Percentiles rank a stretch among this genome's conserved stretches.
phyloP scores from a whole-genome alignment of 75 land plant species.

The Pseudotsuga menziesii region DNA sequence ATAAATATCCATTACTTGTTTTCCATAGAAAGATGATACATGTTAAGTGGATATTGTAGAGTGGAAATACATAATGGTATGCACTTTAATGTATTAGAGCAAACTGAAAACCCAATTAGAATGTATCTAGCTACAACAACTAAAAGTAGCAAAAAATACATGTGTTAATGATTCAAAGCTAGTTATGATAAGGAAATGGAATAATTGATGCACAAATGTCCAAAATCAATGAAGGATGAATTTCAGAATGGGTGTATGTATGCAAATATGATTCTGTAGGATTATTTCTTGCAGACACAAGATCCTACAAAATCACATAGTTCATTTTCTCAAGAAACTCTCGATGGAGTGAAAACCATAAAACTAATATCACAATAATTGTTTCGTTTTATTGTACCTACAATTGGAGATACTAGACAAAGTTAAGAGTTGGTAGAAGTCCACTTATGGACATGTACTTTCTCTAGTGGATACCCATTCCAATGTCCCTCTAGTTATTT shows the following conservation, averaged over 20 bases:
- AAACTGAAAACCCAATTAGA: background rate
- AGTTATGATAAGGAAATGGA: conserved; percentile 98
- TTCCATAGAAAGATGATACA: conserved; percentile 98
- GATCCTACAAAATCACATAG: conserved; percentile 55
- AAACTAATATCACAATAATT: too few relatives aligned
- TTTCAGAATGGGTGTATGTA: conserved; percentile 97
- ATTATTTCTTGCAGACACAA: conserved; percentile 48
- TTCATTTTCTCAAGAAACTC: background rate
- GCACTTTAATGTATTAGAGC: background rate
- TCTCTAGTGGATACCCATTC: too few relatives aligned
- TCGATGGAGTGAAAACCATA: too few relatives aligned
- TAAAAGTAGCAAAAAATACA: background rate
- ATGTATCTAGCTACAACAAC: background rate
- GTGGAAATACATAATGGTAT: background rate
- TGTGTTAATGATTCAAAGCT: conserved; percentile 35
- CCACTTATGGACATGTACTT: too few relatives aligned
- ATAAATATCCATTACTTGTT: conserved; percentile 99
- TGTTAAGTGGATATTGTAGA: conserved; percentile 79
- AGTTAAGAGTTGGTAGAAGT: too few relatives aligned
- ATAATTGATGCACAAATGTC: conserved; percentile 99
- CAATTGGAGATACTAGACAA: too few relatives aligned
- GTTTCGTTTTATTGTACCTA: too few relatives aligned
- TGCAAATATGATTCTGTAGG: conserved; percentile 89
- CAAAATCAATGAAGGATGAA: conserved; percentile 94
- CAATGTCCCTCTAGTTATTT: too few relatives aligned